Percentiles rank a stretch among this genome's conserved stretches.
Conservation (phyloP, 495 filamentous ascomycete genomes). For the Talaromyces borbonicus region DNA sequence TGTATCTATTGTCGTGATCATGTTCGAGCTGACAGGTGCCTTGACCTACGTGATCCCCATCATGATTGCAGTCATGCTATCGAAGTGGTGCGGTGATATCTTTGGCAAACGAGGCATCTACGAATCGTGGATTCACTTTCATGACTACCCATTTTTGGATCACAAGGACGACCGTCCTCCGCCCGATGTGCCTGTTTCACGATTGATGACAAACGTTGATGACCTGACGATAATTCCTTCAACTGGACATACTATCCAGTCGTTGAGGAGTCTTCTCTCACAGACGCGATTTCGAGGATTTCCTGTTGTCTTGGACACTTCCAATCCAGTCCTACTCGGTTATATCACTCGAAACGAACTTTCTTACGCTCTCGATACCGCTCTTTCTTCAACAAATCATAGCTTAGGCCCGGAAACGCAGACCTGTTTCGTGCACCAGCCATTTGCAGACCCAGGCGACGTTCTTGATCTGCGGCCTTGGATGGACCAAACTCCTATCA, state of each 20-base stretch:
- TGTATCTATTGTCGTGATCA: conserved; percentile 93
- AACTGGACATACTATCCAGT: conserved; percentile 71
- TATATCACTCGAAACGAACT: conserved; percentile 94
- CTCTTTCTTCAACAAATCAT: conserved; percentile 32
- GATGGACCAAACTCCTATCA: conserved; percentile 98
- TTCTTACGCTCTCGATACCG: conserved; percentile 58
- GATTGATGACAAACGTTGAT: conserved; percentile 87
- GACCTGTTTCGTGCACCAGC: conserved; percentile 73
- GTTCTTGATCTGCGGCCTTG: conserved; percentile 84
- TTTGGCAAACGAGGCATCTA: conserved; percentile 94
- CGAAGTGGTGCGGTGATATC: conserved; percentile 97
- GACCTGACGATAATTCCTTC: conserved; percentile 84
- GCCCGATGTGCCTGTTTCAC: conserved; percentile 73
- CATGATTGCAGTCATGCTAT: conserved; percentile 99
- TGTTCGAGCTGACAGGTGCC: conserved; percentile 96
- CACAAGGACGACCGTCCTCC: conserved; percentile 74
- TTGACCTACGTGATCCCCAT: conserved; percentile 95
- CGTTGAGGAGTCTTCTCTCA: conserved; percentile 56
- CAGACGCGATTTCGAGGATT: conserved; percentile 81
- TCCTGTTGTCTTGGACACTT: conserved; percentile 71
- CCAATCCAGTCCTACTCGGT: conserved; percentile 62
- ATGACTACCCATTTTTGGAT: conserved; percentile 93
- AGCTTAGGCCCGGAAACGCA: conserved; percentile 61
- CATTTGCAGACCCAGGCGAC: conserved; percentile 64
- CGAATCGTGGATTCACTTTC: conserved; percentile 94